Percentiles rank a stretch among this genome's conserved stretches.
phyloP scores from a whole-genome alignment of 176 grass and related monocot species.

The Triticum turgidum region DNA sequence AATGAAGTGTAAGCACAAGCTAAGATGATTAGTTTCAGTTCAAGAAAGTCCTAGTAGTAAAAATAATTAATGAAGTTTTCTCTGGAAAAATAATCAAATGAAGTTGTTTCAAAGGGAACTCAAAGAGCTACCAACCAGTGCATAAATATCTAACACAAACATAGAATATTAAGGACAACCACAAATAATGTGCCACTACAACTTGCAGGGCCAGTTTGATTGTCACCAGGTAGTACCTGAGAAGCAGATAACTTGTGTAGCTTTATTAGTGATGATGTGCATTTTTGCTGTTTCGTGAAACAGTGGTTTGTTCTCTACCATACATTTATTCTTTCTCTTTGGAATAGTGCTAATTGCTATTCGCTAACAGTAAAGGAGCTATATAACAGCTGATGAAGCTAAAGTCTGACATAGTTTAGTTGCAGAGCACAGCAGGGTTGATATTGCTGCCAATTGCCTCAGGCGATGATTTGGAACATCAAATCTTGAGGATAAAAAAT shows the following conservation, averaged over 20 bases:
- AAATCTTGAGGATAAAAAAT: constrained; percentile 2
- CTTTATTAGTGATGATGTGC: not conserved
- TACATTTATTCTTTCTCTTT: not conserved
- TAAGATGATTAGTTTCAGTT: not conserved
- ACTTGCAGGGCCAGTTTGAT: not conserved
- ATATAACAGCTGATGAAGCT: not conserved
- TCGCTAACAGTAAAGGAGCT: not conserved
- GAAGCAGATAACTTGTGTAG: constrained; percentile 1
- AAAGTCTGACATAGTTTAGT: not conserved
- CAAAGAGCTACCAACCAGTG: not conserved
- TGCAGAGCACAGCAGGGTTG: not conserved
- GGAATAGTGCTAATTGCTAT: not conserved
- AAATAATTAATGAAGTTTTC: not conserved
- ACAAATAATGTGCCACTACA: not conserved
- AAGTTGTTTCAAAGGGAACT: not conserved
- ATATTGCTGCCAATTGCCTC: not conserved
- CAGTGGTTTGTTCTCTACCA: not conserved
- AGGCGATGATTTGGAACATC: not conserved
- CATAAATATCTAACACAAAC: constrained; percentile 10
- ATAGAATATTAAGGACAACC: not conserved
- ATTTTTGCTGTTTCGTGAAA: not conserved
- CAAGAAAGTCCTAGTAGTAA: not conserved
- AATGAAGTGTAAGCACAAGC: not conserved
- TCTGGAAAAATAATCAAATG: not conserved
- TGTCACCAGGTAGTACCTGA: not conserved